Evolutionary conservation across 768 basidiomycete genomes (phyloP), one percentile per base, ranked within the genome.

Genomic region (Termitomyces sp.): DNA sequence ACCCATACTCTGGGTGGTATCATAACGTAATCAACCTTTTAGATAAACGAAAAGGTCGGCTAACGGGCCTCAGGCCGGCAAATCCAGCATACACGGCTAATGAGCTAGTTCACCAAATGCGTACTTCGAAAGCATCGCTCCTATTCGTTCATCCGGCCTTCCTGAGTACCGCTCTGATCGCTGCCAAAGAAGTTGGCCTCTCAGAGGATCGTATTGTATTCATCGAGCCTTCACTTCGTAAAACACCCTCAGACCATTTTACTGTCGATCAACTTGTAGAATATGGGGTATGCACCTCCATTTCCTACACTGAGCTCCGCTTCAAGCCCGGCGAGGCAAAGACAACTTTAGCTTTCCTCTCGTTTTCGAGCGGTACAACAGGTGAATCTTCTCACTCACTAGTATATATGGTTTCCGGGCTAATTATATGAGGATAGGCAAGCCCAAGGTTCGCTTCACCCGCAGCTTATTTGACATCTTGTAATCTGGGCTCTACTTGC

Each of bases 281-380:
- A 7, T 70, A 77, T 63, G 77, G 77, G 52, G 56, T 62, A 64
- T 62, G 61, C 54, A 60, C 64, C 56, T 60, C 68, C 42, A 58
- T 71, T 58, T 61, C 65, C 54, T 86, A 80, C 60, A 63, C 66
- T 26, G 80, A 85, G 52, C 68, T 71, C 19, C 70, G 62, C 30
- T 71, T 88, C 41, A 60, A 63, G 24, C 73, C 75, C 12, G 87
- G 85, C 10, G 87, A 87, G 66, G 82, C 75, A 24, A 83, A 76
- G 63, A 79, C 72, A 12, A 78, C 81, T 43, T 56, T 89, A 14
- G 87, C 88, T 5, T 83, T 88, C 60, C 70, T 89, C 52, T 80
- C 77, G 51, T 87, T 90, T 60, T 89, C 87, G 1, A 88, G 87
- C 58, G 87, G 87, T 8, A 90, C 87, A 22, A 90, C 88, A 15